Evolutionary conservation across 495 filamentous ascomycete genomes (phyloP).

Genomic region (Tuber calosporum): DNA sequence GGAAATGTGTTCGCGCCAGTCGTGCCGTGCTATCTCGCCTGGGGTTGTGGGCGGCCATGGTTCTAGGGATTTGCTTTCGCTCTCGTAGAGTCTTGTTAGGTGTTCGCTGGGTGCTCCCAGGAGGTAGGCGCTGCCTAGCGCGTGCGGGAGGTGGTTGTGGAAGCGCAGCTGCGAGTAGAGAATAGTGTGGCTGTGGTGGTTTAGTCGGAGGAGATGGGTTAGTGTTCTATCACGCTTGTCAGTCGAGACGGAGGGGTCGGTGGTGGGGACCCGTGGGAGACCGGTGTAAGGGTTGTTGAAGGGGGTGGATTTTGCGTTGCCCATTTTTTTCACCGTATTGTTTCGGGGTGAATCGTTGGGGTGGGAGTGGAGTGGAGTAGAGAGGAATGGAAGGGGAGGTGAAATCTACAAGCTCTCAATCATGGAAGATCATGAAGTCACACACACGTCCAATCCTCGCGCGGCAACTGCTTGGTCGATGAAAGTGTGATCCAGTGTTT

Average conservation of each 20-base stretch:
- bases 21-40: slow-evolving; percentile 66
- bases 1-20: slow-evolving; percentile 81
- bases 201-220: slow-evolving; percentile 80
- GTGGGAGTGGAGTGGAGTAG: too few species aligned
- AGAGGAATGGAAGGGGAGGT: neutral
- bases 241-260: slow-evolving; percentile 68
- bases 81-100: slow-evolving; percentile 71
- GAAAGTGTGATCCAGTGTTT: too few species aligned
- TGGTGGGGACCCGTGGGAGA: slow-evolving; percentile 61
- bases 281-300: slow-evolving; percentile 49
- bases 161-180: slow-evolving; percentile 65
- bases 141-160: slow-evolving; percentile 82
- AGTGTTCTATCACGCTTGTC: slow-evolving; percentile 75
- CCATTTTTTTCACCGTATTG: slow-evolving; percentile 12
- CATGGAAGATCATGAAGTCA: slow-evolving; percentile 4
- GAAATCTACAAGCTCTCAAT: neutral
- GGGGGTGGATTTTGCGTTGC: slow-evolving; percentile 21
- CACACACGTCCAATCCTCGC: neutral
- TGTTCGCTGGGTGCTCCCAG: slow-evolving; percentile 66
- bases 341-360: neutral
- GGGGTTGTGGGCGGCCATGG: slow-evolving; percentile 74
- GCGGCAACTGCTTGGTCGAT: too few species aligned
- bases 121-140: slow-evolving; percentile 73
- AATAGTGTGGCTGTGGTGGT: slow-evolving; percentile 83
- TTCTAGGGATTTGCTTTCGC: slow-evolving; percentile 61